These are phyloP conservation scores for Leccinum sublutescens DNA, from an alignment of 768 basidiomycete genomes.

Conservation along the genomic window DNA sequence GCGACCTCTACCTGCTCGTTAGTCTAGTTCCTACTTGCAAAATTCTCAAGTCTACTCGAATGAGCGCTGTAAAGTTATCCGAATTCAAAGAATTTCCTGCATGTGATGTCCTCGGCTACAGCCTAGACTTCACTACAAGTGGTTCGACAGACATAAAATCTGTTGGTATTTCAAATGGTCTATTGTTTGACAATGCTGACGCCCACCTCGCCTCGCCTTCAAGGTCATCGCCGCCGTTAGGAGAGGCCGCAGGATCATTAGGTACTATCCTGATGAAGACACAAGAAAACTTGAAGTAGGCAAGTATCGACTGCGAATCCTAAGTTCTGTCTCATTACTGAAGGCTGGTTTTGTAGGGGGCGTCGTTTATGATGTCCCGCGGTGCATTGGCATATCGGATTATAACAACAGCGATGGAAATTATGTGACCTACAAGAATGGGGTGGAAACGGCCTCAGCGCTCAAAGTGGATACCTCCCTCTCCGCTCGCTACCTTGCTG, in stretches of 20 bases:
- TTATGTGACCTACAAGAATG: constrained; percentile 5
- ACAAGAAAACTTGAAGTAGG: not conserved
- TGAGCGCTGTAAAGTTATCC: not conserved
- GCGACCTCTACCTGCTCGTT: not conserved
- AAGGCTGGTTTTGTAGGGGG: not conserved
- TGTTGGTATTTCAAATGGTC: not conserved
- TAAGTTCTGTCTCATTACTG: not conserved
- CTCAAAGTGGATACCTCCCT: not conserved
- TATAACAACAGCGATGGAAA: constrained; percentile 3
- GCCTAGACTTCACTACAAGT: constrained; percentile 6
- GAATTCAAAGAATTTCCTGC: constrained; percentile 7
- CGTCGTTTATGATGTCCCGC: not conserved
- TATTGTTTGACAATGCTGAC: not conserved
- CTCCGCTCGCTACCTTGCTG: constrained; percentile 9
- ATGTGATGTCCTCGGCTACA: constrained; percentile 3
- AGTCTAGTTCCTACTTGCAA: not conserved
- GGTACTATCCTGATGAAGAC: not conserved
- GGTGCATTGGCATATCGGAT: not conserved
- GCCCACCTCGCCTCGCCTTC: not conserved
- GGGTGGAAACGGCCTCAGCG: not conserved
- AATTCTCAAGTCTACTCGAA: not conserved
- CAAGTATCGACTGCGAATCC: not conserved
- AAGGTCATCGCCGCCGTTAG: not conserved
- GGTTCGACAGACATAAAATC: constrained; percentile 5
- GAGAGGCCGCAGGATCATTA: not conserved